Percentiles rank a stretch among this genome's conserved stretches.
Evolutionary conservation across 2,329 filamentous ascomycete species (phyloP).

Genomic region (Fusarium begoniae): DNA sequence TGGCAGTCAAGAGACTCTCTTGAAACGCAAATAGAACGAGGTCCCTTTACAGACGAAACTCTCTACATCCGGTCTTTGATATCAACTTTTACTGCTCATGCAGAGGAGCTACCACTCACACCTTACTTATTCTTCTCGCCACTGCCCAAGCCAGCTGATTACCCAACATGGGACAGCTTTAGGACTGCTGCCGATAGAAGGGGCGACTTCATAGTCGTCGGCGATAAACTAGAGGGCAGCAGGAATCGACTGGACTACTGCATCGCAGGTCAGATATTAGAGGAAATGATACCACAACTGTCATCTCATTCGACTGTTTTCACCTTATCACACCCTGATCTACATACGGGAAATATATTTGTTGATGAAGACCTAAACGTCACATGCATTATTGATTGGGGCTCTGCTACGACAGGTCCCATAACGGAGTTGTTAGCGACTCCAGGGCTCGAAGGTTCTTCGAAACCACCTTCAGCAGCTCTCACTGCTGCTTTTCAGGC

Average conservation of each 20-base stretch:
- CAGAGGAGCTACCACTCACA: not conserved
- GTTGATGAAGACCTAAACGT: not conserved
- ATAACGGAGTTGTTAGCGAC: not conserved
- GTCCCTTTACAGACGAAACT: accelerated
- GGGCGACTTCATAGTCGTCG: not conserved
- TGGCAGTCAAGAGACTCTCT: not conserved
- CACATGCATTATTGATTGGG: not conserved
- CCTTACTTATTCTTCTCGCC: not conserved
- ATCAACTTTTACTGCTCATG: not conserved
- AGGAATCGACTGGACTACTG: not conserved
- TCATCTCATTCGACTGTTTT: accelerated
- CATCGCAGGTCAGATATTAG: not conserved
- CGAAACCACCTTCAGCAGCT: not conserved
- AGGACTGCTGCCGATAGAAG: not conserved
- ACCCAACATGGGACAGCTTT: not conserved
- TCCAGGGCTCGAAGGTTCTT: not conserved
- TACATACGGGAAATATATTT: not conserved
- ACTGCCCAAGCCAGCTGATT: not conserved
- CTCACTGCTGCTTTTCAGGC: not conserved
- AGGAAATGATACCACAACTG: not conserved
- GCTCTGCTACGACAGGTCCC: not conserved
- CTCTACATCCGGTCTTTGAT: accelerated
- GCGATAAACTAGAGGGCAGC: not conserved
- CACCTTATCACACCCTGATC: not conserved
- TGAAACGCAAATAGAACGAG: not conserved